Conservation (phyloP, 2,329 filamentous ascomycete species). For the Tolypocladium amazonense region DNA sequence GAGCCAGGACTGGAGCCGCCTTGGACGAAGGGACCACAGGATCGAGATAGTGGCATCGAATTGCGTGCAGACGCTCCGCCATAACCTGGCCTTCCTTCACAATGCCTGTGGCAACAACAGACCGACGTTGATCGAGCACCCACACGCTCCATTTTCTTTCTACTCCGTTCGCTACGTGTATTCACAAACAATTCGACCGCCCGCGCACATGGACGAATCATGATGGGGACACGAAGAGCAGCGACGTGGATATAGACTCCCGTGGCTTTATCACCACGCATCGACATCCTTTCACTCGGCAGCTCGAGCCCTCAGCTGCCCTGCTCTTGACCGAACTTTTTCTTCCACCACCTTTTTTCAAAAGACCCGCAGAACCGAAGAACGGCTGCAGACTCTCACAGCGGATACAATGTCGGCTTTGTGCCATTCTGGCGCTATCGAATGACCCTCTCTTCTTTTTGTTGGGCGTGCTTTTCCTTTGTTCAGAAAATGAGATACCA, state of each 20-base stretch:
- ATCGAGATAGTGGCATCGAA: constrained; percentile 43
- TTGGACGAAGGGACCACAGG: constrained; percentile 30
- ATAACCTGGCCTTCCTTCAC: background rate
- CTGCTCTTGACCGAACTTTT: background rate
- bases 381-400: background rate
- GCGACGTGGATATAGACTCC: background rate
- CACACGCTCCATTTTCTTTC: background rate
- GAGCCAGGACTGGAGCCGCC: constrained; percentile 13
- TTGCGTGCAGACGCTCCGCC: constrained; percentile 24
- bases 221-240: background rate
- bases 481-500: background rate
- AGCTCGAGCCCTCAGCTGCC: background rate
- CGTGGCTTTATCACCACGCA: background rate
- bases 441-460: background rate
- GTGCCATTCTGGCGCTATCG: too few species aligned
- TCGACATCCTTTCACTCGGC: background rate
- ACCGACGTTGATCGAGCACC: background rate
- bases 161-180: constrained; percentile 2
- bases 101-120: background rate
- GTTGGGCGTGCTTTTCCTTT: constrained; percentile 1
- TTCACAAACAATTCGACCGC: background rate
- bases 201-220: background rate
- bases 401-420: background rate
- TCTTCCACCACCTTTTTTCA: background rate
- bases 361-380: background rate